Percentiles rank a stretch among this genome's conserved stretches.
These are phyloP conservation scores for Yamadazyma taylorii DNA, from an alignment of 1,139 yeast species.

Conservation along the genomic window DNA sequence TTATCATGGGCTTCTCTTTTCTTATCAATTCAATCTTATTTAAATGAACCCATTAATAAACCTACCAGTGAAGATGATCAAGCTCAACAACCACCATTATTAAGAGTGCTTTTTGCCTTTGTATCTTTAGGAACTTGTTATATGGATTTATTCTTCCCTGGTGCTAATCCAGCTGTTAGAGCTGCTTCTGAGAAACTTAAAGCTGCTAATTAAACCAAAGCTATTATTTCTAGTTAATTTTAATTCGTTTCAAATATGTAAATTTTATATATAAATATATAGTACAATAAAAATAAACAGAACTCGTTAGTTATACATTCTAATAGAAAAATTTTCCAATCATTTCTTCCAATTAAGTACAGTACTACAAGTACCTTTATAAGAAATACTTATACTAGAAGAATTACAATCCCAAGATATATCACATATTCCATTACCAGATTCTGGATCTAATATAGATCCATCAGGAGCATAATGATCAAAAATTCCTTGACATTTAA, in stretches of 20 bases:
- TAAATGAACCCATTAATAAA: conserved; percentile 48
- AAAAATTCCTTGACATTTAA: conserved; percentile 7
- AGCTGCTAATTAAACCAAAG: conserved; percentile 17
- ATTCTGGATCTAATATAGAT: conserved; percentile 8
- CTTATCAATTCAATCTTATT: conserved; percentile 49
- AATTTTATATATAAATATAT: background rate
- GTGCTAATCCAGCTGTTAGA: conserved; percentile 29
- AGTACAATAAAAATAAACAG: conserved; percentile 4
- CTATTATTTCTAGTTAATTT: background rate
- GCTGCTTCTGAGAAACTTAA: conserved; percentile 16
- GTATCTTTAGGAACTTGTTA: conserved; percentile 53
- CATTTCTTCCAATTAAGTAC: conserved; percentile 20
- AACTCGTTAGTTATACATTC: conserved; percentile 2
- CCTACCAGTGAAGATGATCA: conserved; percentile 23
- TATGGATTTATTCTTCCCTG: conserved; percentile 48
- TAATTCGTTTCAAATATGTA: background rate
- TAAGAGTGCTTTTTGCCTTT: conserved; percentile 47
- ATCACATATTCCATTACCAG: conserved; percentile 37
- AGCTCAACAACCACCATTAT: conserved; percentile 37
- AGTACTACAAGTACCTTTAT: conserved; percentile 44
- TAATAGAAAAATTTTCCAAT: too few species aligned
- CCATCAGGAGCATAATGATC: conserved; percentile 6
- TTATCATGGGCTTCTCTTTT: conserved; percentile 59
- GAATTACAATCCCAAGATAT: conserved; percentile 44
- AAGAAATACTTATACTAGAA: conserved; percentile 36